Percentiles rank a stretch among this genome's conserved stretches.
Evolutionary conservation across 345 rosid genomes (phyloP).

Genomic region (Syzygium aqueum): DNA sequence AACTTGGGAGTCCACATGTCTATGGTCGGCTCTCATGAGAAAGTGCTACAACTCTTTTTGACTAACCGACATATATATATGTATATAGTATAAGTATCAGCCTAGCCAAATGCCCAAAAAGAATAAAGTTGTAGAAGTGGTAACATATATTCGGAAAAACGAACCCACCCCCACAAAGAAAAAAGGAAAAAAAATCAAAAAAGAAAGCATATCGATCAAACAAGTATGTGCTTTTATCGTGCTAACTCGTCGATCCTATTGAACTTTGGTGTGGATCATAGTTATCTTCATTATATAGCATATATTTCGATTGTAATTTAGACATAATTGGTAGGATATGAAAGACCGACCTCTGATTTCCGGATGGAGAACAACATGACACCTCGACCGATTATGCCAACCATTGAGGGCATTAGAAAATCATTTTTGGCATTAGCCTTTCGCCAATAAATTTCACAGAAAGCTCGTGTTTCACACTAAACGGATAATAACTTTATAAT

Average conservation of each 20-base stretch:
- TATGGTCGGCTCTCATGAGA: neutral
- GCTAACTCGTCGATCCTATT: neutral
- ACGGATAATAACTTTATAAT: neutral
- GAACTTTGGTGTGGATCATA: neutral
- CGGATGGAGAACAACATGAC: no score
- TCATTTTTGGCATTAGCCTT: neutral
- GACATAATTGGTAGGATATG: fast-evolving
- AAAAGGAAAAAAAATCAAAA: neutral
- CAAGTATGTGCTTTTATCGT: neutral
- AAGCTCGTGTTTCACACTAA: neutral
- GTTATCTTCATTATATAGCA: neutral
- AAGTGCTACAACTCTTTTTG: neutral
- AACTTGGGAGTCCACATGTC: neutral
- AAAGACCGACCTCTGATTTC: fast-evolving
- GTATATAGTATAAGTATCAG: neutral
- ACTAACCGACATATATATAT: neutral
- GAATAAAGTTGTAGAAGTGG: neutral
- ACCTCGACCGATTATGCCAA: fast-evolving
- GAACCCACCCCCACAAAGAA: neutral
- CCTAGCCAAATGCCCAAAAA: neutral
- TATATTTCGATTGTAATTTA: neutral
- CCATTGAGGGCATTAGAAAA: neutral
- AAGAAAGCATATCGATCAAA: neutral
- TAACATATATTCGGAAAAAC: no score
- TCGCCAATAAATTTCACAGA: fast-evolving